Conservation (phyloP, 2,329 filamentous ascomycete species). For the Gnomoniopsis smithogilvyi region DNA sequence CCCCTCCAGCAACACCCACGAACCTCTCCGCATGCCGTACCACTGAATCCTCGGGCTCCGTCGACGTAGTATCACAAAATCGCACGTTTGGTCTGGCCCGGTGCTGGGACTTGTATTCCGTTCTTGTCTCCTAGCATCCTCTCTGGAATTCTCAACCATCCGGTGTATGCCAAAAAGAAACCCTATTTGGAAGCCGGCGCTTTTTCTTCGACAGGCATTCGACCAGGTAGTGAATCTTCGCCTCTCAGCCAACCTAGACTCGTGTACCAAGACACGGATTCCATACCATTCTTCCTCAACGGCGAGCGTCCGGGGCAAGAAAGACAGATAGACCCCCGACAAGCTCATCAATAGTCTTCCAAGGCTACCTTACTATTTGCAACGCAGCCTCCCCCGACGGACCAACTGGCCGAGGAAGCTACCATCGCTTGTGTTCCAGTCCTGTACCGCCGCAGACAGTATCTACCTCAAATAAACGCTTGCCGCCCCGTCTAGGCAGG, state of each 20-base stretch:
- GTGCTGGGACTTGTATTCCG: conserved; percentile 26
- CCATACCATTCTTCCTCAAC: not conserved
- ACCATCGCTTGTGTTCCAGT: not conserved
- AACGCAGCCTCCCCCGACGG: not conserved
- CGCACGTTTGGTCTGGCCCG: conserved; percentile 50
- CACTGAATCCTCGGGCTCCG: conserved; percentile 42
- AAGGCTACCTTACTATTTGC: not conserved
- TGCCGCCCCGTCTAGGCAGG: conserved; percentile 20
- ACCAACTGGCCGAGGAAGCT: not conserved
- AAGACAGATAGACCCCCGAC: not conserved
- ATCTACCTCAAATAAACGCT: not conserved
- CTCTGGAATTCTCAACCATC: not conserved
- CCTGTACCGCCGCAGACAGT: conserved; percentile 19
- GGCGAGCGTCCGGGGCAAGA: not conserved
- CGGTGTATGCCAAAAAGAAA: conserved; percentile 2
- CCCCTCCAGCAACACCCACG: conserved; percentile 39
- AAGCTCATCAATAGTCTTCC: not conserved
- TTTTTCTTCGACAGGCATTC: conserved; percentile 2
- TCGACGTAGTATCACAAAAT: conserved; percentile 44
- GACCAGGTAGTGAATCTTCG: not conserved
- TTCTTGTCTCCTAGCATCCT: conserved; percentile 26
- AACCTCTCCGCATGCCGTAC: conserved; percentile 48
- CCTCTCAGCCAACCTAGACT: not conserved
- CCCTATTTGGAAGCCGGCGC: conserved; percentile 1
- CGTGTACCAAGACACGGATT: not conserved